Percentiles rank a stretch among this genome's conserved stretches.
These are phyloP conservation scores for Phaseolus lunatus DNA, from an alignment of 306 rosid genomes.

Conservation along the genomic window DNA sequence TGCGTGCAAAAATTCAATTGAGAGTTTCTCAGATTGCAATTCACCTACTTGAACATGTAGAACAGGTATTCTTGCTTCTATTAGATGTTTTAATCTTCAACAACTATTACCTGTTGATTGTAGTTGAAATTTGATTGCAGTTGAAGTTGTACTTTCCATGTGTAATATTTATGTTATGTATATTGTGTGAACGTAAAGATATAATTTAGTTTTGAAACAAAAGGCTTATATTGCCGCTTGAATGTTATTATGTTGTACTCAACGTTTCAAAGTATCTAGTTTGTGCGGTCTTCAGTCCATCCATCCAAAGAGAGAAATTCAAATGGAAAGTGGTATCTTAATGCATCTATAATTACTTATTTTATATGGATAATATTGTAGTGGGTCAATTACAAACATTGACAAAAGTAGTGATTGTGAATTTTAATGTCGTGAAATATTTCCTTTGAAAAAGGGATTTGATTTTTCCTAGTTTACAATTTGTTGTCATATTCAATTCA, in stretches of 20 bases:
- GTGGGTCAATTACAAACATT: constrained; percentile 38
- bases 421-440: constrained; percentile 34
- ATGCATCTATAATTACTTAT: constrained; percentile 21
- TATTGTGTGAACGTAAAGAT: background rate
- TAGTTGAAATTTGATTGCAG: background rate
- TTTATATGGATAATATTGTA: constrained; percentile 10
- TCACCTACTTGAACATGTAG: constrained; percentile 72
- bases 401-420: constrained; percentile 32
- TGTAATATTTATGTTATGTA: constrained; percentile 32
- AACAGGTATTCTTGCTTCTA: constrained; percentile 66
- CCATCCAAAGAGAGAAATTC: constrained; percentile 24
- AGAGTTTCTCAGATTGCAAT: constrained; percentile 72
- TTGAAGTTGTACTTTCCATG: constrained; percentile 29
- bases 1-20: constrained; percentile 69
- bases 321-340: constrained; percentile 37
- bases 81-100: constrained; percentile 36
- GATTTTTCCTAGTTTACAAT: constrained; percentile 22
- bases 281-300: background rate
- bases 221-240: constrained; percentile 2
- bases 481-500: constrained; percentile 32
- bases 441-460: constrained; percentile 11
- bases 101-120: constrained; percentile 16
- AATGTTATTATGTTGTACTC: constrained; percentile 24
- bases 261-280: constrained; percentile 15
- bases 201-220: constrained; percentile 1